phyloP scores from a whole-genome alignment of 768 basidiomycete genomes.

The Mrakia gelida region DNA sequence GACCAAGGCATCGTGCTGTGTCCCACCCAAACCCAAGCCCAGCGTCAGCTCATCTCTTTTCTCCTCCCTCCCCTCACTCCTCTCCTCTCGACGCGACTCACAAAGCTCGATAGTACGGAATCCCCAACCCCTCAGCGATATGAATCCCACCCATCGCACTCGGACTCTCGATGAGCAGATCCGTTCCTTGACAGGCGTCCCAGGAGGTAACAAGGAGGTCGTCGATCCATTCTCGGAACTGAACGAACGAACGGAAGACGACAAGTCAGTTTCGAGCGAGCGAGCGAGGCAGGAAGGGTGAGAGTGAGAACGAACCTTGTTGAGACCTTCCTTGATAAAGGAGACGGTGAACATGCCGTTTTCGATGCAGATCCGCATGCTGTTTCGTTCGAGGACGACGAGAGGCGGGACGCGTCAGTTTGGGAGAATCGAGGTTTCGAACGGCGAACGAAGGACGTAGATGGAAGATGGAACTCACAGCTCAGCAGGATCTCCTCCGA shows the following conservation, averaged over 20 bases:
- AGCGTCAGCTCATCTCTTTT: conserved; percentile 50
- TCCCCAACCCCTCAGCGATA: conserved; percentile 87
- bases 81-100: conserved; percentile 16
- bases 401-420: neutral
- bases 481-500: conserved; percentile 96
- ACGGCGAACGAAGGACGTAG: too few species aligned
- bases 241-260: conserved; percentile 25
- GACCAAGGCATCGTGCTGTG: conserved; percentile 78
- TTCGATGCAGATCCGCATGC: conserved; percentile 72
- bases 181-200: conserved; percentile 92
- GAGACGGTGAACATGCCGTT: conserved; percentile 96
- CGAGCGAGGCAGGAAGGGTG: neutral
- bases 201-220: conserved; percentile 91
- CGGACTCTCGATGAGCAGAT: conserved; percentile 89
- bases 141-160: conserved; percentile 97
- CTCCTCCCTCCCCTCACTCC: neutral
- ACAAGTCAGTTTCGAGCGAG: neutral
- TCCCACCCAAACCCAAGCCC: neutral
- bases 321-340: conserved; percentile 83
- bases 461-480: conserved; percentile 44
- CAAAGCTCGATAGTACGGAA: conserved; percentile 73
- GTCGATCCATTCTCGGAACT: conserved; percentile 98
- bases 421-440: neutral
- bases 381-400: too few species aligned
- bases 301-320: conserved; percentile 64